Percentiles rank a stretch among this genome's conserved stretches.
phyloP scores from a whole-genome alignment of 2,329 filamentous ascomycete species.

The Remersonia thermophila region DNA sequence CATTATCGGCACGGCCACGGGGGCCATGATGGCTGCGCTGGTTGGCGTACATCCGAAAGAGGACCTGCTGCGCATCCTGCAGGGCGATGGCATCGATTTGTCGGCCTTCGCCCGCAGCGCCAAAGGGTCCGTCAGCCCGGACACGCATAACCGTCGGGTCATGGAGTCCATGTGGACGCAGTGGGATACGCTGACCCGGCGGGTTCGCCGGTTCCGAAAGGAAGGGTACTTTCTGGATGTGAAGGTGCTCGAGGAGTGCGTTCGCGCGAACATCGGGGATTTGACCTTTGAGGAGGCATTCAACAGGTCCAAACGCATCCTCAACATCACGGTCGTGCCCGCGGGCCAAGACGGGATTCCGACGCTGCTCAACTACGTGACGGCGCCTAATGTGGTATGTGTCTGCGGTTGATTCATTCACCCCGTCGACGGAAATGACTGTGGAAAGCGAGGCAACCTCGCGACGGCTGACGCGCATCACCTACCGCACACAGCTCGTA shows the following conservation, averaged over 20 bases:
- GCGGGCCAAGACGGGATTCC: conserved; percentile 64
- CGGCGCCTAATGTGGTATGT: conserved; percentile 81
- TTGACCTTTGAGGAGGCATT: conserved; percentile 91
- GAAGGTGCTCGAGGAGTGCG: conserved; percentile 68
- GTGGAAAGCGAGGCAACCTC: not conserved
- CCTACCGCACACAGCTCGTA: conserved; percentile 64
- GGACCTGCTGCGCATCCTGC: conserved; percentile 65
- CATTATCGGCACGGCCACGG: conserved; percentile 82
- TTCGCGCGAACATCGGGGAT: conserved; percentile 75
- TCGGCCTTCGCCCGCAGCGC: conserved; percentile 73
- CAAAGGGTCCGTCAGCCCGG: conserved; percentile 13
- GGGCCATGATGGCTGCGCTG: conserved; percentile 77
- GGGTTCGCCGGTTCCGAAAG: conserved; percentile 54
- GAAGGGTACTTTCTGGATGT: conserved; percentile 80
- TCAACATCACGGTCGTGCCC: conserved; percentile 85
- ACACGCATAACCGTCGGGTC: conserved; percentile 18
- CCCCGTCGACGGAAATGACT: not conserved
- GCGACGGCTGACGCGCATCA: too few species aligned
- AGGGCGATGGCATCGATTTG: conserved; percentile 70
- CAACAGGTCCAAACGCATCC: conserved; percentile 65
- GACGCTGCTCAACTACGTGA: conserved; percentile 81
- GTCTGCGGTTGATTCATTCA: not conserved
- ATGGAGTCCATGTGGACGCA: conserved; percentile 29
- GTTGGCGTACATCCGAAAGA: conserved; percentile 81
- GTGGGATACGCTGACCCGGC: conserved; percentile 50